Conservation (phyloP, 345 rosid species). For the Linum tenue region DNA sequence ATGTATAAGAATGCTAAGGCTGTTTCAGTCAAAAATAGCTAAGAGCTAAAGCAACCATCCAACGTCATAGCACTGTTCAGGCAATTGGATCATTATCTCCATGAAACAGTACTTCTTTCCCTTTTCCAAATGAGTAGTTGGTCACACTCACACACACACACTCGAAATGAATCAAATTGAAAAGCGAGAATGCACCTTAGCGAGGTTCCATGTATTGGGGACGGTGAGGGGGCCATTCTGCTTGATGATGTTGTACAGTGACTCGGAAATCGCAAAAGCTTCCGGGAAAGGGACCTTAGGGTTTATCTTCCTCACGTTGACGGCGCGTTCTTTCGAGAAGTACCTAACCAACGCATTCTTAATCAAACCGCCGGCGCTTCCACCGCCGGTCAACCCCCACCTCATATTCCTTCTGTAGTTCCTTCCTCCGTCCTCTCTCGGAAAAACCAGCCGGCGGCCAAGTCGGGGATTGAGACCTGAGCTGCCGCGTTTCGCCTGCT, state of each 20-base stretch:
- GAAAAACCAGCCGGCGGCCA: background rate
- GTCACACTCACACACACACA: background rate
- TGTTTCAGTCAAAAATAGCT: background rate
- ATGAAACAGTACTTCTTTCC: background rate
- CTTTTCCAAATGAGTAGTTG: background rate
- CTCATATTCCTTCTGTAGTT: background rate
- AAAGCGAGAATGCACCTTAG: constrained; percentile 38
- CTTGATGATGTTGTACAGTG: constrained; percentile 58
- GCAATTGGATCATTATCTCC: background rate
- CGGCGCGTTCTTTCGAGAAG: constrained; percentile 67
- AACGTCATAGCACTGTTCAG: background rate
- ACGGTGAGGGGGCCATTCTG: constrained; percentile 65
- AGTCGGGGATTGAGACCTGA: background rate
- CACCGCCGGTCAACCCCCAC: background rate
- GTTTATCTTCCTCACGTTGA: constrained; percentile 79
- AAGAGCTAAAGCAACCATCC: background rate
- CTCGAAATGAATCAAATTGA: no score
- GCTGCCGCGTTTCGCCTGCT: background rate
- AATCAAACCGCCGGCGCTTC: background rate
- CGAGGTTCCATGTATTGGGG: constrained; percentile 68
- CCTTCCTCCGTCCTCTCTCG: background rate
- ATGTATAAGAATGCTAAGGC: background rate
- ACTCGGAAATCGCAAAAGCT: constrained; percentile 60
- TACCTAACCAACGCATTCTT: constrained; percentile 29
- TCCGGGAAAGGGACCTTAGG: constrained; percentile 86